phyloP scores from a whole-genome alignment of 495 filamentous ascomycete genomes.

The Penicillium coffeae region DNA sequence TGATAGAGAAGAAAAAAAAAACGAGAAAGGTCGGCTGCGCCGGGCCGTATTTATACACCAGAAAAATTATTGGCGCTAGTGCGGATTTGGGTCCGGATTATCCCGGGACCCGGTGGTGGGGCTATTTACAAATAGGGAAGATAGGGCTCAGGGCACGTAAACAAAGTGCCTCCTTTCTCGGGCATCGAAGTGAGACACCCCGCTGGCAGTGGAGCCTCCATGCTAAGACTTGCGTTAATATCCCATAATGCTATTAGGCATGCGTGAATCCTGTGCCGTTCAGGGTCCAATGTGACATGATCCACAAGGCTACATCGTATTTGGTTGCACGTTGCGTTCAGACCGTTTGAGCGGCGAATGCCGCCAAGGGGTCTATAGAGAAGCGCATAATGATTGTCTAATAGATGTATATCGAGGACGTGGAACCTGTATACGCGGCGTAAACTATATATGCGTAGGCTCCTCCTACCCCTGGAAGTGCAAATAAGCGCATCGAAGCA shows the following conservation, averaged over 20 bases:
- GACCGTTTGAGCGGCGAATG: too few species aligned
- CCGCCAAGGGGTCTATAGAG: too few species aligned
- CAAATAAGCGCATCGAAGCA: too few species aligned
- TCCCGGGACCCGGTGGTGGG: slow-evolving; percentile 2
- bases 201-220: not conserved
- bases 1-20: slow-evolving; percentile 44
- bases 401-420: too few species aligned
- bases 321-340: not conserved
- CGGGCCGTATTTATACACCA: slow-evolving; percentile 21
- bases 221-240: not conserved
- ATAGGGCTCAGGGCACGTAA: slow-evolving; percentile 13
- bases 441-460: too few species aligned
- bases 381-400: too few species aligned
- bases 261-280: too few species aligned
- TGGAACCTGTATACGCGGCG: not conserved
- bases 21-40: slow-evolving; percentile 14
- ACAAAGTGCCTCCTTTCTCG: slow-evolving; percentile 4
- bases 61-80: slow-evolving; percentile 19
- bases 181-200: slow-evolving; percentile 4
- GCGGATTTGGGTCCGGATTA: slow-evolving; percentile 21
- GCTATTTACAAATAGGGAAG: slow-evolving; percentile 1
- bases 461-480: too few species aligned
- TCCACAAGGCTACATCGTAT: not conserved
- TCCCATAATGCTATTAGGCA: too few species aligned
- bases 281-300: not conserved